Base-by-base conservation (phyloP, 495 filamentous ascomycete species). In the Venustampulla echinocandica region DNA sequence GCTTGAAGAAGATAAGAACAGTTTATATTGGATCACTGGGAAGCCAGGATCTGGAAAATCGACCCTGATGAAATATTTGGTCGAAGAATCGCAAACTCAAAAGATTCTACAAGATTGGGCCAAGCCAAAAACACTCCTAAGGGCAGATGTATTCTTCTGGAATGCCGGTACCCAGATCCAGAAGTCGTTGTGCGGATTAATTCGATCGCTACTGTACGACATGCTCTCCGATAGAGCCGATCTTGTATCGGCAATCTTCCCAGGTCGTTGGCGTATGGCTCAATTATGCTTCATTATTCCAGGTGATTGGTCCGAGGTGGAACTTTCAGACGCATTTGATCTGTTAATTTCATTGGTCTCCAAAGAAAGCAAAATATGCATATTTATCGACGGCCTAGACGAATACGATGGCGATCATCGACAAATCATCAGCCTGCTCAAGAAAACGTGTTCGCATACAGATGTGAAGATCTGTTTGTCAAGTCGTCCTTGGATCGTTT, bases 131-230 rank as follows among this genome's bases (percentile, higher is more conserved):
- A 13, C 10, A 6, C 39, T 42, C 39, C 4, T 42, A 4, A 6
- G 7, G 15, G 39, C 15, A 22, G 9, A 5, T 4, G 18, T 42
- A 7, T 76, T 65, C 50, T 75, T 71, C 51, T 76, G 69, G 65
- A 57, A 50, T 35, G 24, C 64, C 1, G 68, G 68, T 0, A 56
- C 35, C 0, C 20, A 19, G 2, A 20, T 69, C 14, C 64, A 71
- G 44, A 67, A 63, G 44, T 69, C 67, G 3, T 54, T 63, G 15
- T 50, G 62, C 22, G 73, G 71, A 0, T 55, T 76, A 5, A 47
- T 71, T 1, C 60, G 58, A n/a, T 58, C 65, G 1, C 50, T 76
- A 1, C 48, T 74, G 9, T 66, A 53, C 28, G 55, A 72, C 30
- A 56, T 64, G 1, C 48, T 66, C 17, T 46, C 49, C 4, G 41